Evolutionary conservation across 2,329 filamentous ascomycete genomes (phyloP), one percentile per base, ranked within the genome.

Genomic region (Botrytis deweyae): DNA sequence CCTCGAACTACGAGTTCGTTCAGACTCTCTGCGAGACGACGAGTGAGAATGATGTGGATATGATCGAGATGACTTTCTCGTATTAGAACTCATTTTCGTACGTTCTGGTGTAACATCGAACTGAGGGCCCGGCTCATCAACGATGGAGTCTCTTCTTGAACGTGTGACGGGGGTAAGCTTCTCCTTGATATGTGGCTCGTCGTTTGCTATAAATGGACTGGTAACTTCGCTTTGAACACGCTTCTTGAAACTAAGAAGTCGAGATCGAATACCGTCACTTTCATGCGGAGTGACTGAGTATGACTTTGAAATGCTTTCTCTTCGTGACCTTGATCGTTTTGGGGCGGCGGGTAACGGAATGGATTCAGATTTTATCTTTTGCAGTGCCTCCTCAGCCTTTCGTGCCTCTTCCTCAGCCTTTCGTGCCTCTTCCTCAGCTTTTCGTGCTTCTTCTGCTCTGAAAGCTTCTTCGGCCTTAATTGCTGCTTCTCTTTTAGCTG

Each of bases 131-230:
- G 63, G 22, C 18, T 72, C 71, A 40, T 70, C 68, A 36, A 59
- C 66, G 4, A 64, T 64, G 18, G 46, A 69, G 42, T 69, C 55
- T 25, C 46, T 58, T 62, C 64, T 68, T 29, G 63, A 38, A 14
- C 71, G 42, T 25, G 46, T 46, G 40, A 59, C 42, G 22, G 67
- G 29, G 18, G 63, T 55, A 22, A 71, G 67, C 61, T 77, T 78
- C 25, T 76, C 75, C 58, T 77, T 78, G 65, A 76, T 73, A 72
- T 80, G 79, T 25, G 78, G 75, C 46, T 76, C 76, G 22, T 76
- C 70, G 16, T 70, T 76, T 7, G 73, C 75, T 49, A 80, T 74
- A 49, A 80, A 78, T 20, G 77, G 75, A 10, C 72, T 76, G 62
- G 77, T 79, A 16, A 80, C 78, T 9, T 79, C 75, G 72, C 78